Conservation (phyloP, 306 rosid genomes). For the Cotoneaster glaucophyllus region DNA sequence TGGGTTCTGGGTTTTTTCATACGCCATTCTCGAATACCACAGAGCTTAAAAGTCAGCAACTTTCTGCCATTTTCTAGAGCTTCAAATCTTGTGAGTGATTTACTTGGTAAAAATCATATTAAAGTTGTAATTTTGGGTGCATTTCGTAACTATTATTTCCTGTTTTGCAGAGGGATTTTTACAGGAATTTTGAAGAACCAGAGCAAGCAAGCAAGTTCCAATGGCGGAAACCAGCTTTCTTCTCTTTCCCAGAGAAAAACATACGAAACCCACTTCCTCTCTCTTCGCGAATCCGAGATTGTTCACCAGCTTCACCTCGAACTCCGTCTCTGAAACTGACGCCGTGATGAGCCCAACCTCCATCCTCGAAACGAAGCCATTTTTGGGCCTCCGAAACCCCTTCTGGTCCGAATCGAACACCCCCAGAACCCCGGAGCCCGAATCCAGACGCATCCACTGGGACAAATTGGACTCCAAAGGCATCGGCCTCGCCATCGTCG, state of each 20-base stretch:
- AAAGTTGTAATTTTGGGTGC: not conserved
- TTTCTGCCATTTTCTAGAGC: slow-evolving; percentile 14
- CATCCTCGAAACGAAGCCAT: slow-evolving; percentile 61
- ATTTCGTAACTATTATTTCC: not conserved
- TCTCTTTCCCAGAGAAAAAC: slow-evolving; percentile 36
- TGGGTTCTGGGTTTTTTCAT: slow-evolving; percentile 26
- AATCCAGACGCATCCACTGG: slow-evolving; percentile 45
- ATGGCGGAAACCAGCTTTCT: slow-evolving; percentile 53
- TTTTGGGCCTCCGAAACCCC: slow-evolving; percentile 43
- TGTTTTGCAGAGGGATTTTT: slow-evolving; percentile 16
- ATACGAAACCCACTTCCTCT: slow-evolving; percentile 32
- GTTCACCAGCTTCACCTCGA: slow-evolving; percentile 45
- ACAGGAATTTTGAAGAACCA: not conserved
- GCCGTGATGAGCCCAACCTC: slow-evolving; percentile 74
- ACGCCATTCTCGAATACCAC: not conserved
- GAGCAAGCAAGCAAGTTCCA: slow-evolving; percentile 16
- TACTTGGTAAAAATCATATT: not conserved
- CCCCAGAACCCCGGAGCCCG: slow-evolving; percentile 39
- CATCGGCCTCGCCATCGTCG: slow-evolving; percentile 78
- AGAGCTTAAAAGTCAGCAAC: not conserved
- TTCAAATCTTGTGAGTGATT: not conserved
- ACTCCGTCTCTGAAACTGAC: slow-evolving; percentile 48
- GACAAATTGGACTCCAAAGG: slow-evolving; percentile 49
- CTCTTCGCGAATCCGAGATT: slow-evolving; percentile 56
- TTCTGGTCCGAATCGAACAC: slow-evolving; percentile 52